Evolutionary conservation across 441 rosid species (phyloP).

Genomic region (Sinapis alba): DNA sequence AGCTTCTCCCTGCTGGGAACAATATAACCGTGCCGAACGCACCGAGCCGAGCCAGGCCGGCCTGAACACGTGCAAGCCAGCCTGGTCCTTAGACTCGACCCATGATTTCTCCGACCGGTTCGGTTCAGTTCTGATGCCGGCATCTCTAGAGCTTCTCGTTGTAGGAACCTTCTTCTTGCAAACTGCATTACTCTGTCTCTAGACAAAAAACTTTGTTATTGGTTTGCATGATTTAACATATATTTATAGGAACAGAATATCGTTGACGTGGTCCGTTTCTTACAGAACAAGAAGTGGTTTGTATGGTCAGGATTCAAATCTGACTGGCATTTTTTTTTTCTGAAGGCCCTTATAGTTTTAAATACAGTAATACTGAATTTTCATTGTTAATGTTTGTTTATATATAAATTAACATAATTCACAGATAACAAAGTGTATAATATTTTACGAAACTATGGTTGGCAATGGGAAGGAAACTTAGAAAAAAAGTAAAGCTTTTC

Average conservation of each 20-base stretch:
- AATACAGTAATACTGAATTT: background rate
- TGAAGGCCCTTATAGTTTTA: background rate
- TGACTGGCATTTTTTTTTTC: background rate
- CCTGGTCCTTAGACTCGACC: constrained; percentile 32
- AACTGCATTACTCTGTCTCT: constrained; percentile 12
- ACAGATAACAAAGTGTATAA: constrained; percentile 12
- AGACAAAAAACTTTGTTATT: constrained; percentile 38
- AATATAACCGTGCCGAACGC: constrained; percentile 56
- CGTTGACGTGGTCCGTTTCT: background rate
- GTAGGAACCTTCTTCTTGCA: constrained; percentile 6
- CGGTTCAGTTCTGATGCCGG: background rate
- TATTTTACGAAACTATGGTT: background rate
- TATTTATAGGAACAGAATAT: background rate
- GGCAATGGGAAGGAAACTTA: constrained; percentile 18
- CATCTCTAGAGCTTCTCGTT: constrained; percentile 20
- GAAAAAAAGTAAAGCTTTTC: background rate
- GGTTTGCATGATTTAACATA: constrained; percentile 7
- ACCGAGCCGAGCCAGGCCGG: constrained; percentile 53
- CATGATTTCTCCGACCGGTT: constrained; percentile 7
- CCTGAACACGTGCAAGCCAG: constrained; percentile 49
- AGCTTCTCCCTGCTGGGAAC: constrained; percentile 47
- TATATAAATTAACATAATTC: background rate
- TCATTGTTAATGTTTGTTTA: background rate
- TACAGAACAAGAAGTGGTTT: background rate
- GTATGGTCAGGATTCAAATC: background rate